These are phyloP conservation scores for Apiotrichum sp. DNA, from an alignment of 1,284 basidiomycete genomes.

Conservation along the genomic window DNA sequence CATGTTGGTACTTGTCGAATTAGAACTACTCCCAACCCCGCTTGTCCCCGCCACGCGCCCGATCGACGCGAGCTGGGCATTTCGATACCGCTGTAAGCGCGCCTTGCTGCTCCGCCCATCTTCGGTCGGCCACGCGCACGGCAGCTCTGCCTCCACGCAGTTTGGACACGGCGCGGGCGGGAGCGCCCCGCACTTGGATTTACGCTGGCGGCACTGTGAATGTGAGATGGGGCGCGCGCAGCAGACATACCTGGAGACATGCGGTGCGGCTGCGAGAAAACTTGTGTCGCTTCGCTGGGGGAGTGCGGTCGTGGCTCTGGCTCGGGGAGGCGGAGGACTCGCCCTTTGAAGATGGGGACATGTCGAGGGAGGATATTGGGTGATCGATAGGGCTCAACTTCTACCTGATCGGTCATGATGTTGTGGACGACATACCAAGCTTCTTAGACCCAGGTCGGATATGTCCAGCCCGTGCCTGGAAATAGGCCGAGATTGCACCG, in stretches of 20 bases:
- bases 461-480: too few species aligned
- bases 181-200: slow-evolving; percentile 23
- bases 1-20: slow-evolving; percentile 9
- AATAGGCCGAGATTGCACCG: too few species aligned
- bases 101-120: slow-evolving; percentile 25
- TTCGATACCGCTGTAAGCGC: slow-evolving; percentile 15
- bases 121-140: slow-evolving; percentile 24
- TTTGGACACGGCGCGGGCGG: slow-evolving; percentile 25
- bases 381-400: too few species aligned
- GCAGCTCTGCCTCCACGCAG: slow-evolving; percentile 20
- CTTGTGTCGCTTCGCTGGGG: slow-evolving; percentile 21
- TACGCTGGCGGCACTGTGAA: slow-evolving; percentile 23
- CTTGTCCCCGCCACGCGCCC: slow-evolving; percentile 4
- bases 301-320: not conserved
- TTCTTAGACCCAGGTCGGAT: too few species aligned
- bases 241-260: slow-evolving; percentile 17
- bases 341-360: too few species aligned
- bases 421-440: too few species aligned
- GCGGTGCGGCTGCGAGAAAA: slow-evolving; percentile 23
- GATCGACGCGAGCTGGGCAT: not conserved
- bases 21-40: slow-evolving; percentile 12
- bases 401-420: too few species aligned
- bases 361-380: too few species aligned
- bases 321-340: too few species aligned
- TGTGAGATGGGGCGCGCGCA: not conserved